Evolutionary conservation across 768 basidiomycete genomes (phyloP).

Genomic region (Leccinellum albellum): DNA sequence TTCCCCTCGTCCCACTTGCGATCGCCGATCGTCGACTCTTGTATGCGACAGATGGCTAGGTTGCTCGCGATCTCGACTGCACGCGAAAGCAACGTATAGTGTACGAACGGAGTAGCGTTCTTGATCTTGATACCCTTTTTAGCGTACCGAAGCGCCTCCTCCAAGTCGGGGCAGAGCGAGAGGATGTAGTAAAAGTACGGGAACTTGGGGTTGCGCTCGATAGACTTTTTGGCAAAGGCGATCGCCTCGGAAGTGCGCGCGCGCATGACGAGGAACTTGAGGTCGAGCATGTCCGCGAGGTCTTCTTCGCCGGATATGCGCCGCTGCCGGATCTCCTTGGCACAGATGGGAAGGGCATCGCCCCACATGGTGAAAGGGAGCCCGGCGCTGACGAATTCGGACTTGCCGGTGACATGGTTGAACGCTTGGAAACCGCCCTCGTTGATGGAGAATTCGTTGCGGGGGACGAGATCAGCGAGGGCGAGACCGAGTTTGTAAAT

Average conservation of each 20-base stretch:
- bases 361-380: slow-evolving; percentile 59
- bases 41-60: slow-evolving; percentile 48
- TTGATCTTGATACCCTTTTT: slow-evolving; percentile 65
- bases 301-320: slow-evolving; percentile 43
- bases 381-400: slow-evolving; percentile 43
- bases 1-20: slow-evolving; percentile 56
- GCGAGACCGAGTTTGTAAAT: slow-evolving; percentile 49
- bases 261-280: slow-evolving; percentile 54
- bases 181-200: slow-evolving; percentile 66
- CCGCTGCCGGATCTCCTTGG: slow-evolving; percentile 48
- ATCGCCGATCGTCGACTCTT: slow-evolving; percentile 40
- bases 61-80: slow-evolving; percentile 58
- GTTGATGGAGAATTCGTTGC: slow-evolving; percentile 57
- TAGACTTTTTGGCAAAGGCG: slow-evolving; percentile 40
- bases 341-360: slow-evolving; percentile 58
- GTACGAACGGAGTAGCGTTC: slow-evolving; percentile 51
- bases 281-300: slow-evolving; percentile 60
- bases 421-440: slow-evolving; percentile 53
- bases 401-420: slow-evolving; percentile 39
- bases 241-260: slow-evolving; percentile 47
- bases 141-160: slow-evolving; percentile 54
- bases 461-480: slow-evolving; percentile 47
- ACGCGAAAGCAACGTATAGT: slow-evolving; percentile 55
- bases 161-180: slow-evolving; percentile 44
- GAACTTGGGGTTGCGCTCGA: slow-evolving; percentile 53